phyloP scores from a whole-genome alignment of 2,329 filamentous ascomycete genomes.

The Trichoderma breve region DNA sequence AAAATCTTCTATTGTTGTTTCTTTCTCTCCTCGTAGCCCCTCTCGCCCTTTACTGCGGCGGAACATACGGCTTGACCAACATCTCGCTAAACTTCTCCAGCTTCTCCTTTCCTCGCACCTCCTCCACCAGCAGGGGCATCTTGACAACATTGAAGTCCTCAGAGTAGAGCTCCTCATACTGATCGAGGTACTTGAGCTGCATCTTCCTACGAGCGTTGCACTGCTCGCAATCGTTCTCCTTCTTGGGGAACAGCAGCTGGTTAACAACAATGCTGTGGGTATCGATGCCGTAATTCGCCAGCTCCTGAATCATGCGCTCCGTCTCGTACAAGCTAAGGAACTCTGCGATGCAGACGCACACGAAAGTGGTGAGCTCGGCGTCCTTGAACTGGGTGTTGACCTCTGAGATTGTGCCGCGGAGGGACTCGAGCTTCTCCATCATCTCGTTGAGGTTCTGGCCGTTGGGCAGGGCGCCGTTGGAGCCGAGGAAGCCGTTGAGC shows the following conservation, averaged over 20 bases:
- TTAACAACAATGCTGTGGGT: constrained; percentile 98
- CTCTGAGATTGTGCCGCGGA: constrained; percentile 89
- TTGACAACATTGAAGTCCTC: constrained; percentile 96
- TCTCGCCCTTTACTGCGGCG: constrained; percentile 48
- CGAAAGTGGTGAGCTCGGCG: constrained; percentile 90
- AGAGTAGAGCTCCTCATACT: constrained; percentile 97
- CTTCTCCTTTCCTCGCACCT: constrained; percentile 92
- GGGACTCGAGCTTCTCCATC: constrained; percentile 88
- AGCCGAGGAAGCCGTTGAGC: constrained; percentile 87
- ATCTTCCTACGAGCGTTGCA: constrained; percentile 94
- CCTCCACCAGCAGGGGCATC: constrained; percentile 94
- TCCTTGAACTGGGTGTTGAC: constrained; percentile 99
- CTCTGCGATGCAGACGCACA: constrained; percentile 97
- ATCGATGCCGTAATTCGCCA: constrained; percentile 89
- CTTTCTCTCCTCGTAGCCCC: not conserved
- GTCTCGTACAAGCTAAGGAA: constrained; percentile 97
- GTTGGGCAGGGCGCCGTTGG: constrained; percentile 72
- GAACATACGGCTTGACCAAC: constrained; percentile 73
- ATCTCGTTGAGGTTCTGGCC: constrained; percentile 92
- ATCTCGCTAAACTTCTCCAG: constrained; percentile 87
- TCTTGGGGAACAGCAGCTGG: constrained; percentile 89
- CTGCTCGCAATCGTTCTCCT: constrained; percentile 84
- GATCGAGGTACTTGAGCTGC: constrained; percentile 99
- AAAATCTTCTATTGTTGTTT: not conserved
- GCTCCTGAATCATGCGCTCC: constrained; percentile 98